Base-by-base conservation (phyloP, 768 basidiomycete genomes). In the Suillus subluteus region DNA sequence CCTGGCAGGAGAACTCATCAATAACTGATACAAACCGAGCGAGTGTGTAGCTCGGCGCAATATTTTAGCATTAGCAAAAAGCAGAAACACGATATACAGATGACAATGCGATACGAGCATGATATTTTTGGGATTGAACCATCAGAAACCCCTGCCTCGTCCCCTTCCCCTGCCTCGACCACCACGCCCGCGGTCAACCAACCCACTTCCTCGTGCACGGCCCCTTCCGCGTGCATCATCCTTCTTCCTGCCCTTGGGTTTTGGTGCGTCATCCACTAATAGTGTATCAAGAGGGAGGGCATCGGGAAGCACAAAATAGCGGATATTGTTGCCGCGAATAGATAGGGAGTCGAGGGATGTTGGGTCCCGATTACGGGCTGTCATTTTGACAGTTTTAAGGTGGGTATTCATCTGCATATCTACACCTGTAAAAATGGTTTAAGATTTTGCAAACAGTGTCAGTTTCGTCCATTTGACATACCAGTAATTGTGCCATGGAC, bases 331-430 rank as follows among this genome's bases (percentile, higher is more conserved):
- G 44, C 98, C 97, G 63, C 97, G 89, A 74, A 99, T 96, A 44
- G 95, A 96, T 59, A 99, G 85, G 4, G 91, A 85, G 79, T 99
- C 97, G 63, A 98, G 88, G 26, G 92, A 83, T 35, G 89, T 81
- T 5, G 96, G 94, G 65, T 96, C 94, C 67, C 94, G 91, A 77
- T 95, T 96, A 63, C 95, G 89, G 38, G 89, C 85, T n/a, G 95
- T 95, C 84, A 99, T 91, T 81, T 98, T 98, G 70, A 99, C 94
- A 58, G 95, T 94, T 84, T 99, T 99, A 62, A 99, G 85, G 73
- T 98, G 92, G 3, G 97, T 99, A 82, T 98, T 99, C 97, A 99
- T 99, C 75, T 97, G 95, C 86, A 97, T 96, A 80, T 99, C 97
- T 62, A 99, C 98, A 66, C 96, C 97, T 98, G 78, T 18, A 48